Evolutionary conservation across 495 filamentous ascomycete genomes (phyloP).

Genomic region (Xylaria grammica): DNA sequence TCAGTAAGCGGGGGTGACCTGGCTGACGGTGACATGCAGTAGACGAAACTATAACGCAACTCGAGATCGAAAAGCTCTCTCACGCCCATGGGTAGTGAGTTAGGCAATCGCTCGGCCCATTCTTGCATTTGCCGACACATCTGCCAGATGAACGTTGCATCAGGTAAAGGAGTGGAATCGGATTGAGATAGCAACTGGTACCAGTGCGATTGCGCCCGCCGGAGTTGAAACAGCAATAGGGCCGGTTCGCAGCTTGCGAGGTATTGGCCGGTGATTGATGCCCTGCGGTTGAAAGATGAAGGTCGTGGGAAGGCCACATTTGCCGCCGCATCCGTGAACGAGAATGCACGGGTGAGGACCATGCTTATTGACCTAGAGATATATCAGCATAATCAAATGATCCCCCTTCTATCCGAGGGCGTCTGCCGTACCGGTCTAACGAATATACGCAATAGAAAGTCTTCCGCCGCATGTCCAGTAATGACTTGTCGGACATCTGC

Average conservation of each 20-base stretch:
- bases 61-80: conserved; percentile 79
- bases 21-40: conserved; percentile 77
- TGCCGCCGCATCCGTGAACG: conserved; percentile 87
- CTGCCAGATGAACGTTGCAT: conserved; percentile 65
- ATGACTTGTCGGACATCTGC: conserved; percentile 61
- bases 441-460: conserved; percentile 88
- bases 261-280: conserved; percentile 45
- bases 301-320: conserved; percentile 64
- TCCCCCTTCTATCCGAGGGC: background rate
- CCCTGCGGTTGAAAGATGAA: conserved; percentile 41
- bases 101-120: conserved; percentile 69
- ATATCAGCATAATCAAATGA: conserved; percentile 5
- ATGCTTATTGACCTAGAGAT: conserved; percentile 73
- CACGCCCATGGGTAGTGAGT: conserved; percentile 60
- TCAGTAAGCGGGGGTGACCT: conserved; percentile 66
- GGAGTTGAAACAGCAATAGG: conserved; percentile 73
- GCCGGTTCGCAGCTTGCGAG: conserved; percentile 54
- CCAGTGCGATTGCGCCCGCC: conserved; percentile 76
- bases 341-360: conserved; percentile 80
- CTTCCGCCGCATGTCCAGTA: conserved; percentile 74
- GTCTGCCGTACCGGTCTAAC: conserved; percentile 71
- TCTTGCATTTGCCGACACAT: conserved; percentile 67
- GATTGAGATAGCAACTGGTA: conserved; percentile 84
- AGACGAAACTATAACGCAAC: conserved; percentile 81
- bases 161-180: conserved; percentile 61